A percentile compares a stretch with the other conserved stretches of the same genome.
Conservation (phyloP, 371 early-diverging fungal species). For the Mortierella sp. region DNA sequence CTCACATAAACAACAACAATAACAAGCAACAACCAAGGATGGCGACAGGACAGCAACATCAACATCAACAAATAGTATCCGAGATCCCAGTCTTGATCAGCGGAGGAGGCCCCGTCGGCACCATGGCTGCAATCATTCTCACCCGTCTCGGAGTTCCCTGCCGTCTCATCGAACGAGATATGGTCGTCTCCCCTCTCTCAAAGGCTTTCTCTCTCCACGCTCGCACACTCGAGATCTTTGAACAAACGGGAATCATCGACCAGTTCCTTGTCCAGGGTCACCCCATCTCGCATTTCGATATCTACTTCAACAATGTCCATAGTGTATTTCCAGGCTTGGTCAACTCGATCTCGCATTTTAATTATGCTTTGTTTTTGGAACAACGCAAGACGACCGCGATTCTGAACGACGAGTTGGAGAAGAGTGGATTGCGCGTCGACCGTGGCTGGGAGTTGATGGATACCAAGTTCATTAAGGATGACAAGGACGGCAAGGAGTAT, state of each 20-base stretch:
- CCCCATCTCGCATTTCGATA: slow-evolving; percentile 32
- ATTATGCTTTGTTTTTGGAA: slow-evolving; percentile 55
- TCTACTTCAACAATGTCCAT: slow-evolving; percentile 36
- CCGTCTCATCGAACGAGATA: slow-evolving; percentile 48
- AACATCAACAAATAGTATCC: not conserved
- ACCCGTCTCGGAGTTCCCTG: slow-evolving; percentile 45
- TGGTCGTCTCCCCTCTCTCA: slow-evolving; percentile 32
- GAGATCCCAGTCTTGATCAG: slow-evolving; percentile 55
- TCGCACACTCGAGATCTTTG: slow-evolving; percentile 55
- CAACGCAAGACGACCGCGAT: slow-evolving; percentile 45
- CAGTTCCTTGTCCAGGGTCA: slow-evolving; percentile 37
- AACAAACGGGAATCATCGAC: slow-evolving; percentile 38
- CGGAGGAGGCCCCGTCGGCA: slow-evolving; percentile 59
- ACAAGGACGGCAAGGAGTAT: slow-evolving; percentile 16
- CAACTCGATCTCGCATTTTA: slow-evolving; percentile 50
- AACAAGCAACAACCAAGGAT: not conserved
- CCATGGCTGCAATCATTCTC: slow-evolving; percentile 46
- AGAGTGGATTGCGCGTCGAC: slow-evolving; percentile 33
- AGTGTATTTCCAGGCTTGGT: slow-evolving; percentile 20
- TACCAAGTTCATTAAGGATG: slow-evolving; percentile 39
- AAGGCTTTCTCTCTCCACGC: slow-evolving; percentile 52
- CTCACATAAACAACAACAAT: not conserved
- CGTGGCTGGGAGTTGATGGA: slow-evolving; percentile 59
- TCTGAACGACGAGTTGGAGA: slow-evolving; percentile 31
- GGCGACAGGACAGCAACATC: not conserved